Conservation (phyloP, 2,329 filamentous ascomycete genomes). For the Scedosporium dehoogii region DNA sequence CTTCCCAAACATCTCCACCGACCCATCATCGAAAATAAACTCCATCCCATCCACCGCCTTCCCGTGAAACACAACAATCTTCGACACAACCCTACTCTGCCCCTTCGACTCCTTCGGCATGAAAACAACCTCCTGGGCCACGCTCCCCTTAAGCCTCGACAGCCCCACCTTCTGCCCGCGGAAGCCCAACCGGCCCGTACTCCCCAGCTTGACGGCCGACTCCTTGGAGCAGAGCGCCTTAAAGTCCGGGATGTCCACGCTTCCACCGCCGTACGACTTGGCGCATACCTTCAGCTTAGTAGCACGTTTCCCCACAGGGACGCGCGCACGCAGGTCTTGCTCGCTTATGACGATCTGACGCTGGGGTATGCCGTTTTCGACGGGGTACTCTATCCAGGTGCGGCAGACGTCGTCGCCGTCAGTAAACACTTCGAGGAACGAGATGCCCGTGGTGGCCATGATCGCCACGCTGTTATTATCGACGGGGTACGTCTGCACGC, state of each 20-base stretch:
- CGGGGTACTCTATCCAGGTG: conserved; percentile 70
- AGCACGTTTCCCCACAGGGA: conserved; percentile 66
- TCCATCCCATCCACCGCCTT: conserved; percentile 75
- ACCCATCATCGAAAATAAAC: conserved; percentile 83
- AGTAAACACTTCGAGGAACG: conserved; percentile 72
- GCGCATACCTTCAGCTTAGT: conserved; percentile 61
- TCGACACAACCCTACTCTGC: conserved; percentile 59
- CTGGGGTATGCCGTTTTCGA: conserved; percentile 51
- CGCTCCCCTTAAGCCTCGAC: conserved; percentile 59
- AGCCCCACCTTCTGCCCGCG: conserved; percentile 59
- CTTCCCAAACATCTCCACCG: conserved; percentile 79
- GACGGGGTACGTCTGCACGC: conserved; percentile 77
- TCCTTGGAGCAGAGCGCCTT: conserved; percentile 59
- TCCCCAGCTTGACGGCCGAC: conserved; percentile 64
- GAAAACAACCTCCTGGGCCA: conserved; percentile 65
- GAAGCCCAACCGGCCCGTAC: conserved; percentile 55
- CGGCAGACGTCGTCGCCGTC: conserved; percentile 75
- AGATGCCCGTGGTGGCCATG: conserved; percentile 71
- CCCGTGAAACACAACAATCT: conserved; percentile 68
- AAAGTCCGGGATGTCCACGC: conserved; percentile 70
- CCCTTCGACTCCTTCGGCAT: conserved; percentile 28
- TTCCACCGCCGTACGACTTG: conserved; percentile 66
- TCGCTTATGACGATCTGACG: conserved; percentile 69
- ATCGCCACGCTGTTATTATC: conserved; percentile 68
- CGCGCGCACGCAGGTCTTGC: conserved; percentile 56